A percentile compares a stretch with the other conserved stretches of the same genome.
These are phyloP conservation scores for Collariella sp. DNA, from an alignment of 495 filamentous ascomycete genomes.

Conservation along the genomic window DNA sequence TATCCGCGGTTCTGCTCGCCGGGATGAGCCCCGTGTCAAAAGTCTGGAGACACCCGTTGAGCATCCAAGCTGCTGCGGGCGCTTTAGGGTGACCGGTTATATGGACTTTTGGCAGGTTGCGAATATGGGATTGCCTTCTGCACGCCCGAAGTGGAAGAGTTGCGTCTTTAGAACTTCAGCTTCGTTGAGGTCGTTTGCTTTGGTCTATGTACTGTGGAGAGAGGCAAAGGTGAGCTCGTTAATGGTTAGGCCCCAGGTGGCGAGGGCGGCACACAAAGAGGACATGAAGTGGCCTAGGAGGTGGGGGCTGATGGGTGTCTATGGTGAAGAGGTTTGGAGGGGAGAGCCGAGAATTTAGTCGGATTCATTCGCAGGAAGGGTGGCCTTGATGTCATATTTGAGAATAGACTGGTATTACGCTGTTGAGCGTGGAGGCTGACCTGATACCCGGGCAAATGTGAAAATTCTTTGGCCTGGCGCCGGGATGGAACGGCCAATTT, in stretches of 20 bases:
- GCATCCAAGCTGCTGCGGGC: conserved; percentile 93
- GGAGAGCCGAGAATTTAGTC: conserved; percentile 4
- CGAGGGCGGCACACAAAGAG: conserved; percentile 78
- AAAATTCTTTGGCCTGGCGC: conserved; percentile 88
- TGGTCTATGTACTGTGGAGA: conserved; percentile 91
- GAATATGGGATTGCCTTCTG: conserved; percentile 79
- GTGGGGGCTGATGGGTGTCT: conserved; percentile 59
- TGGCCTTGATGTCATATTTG: neutral
- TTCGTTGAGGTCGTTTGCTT: conserved; percentile 95
- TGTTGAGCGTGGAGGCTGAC: conserved; percentile 73
- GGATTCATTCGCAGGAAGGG: neutral
- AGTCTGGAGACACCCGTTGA: conserved; percentile 87
- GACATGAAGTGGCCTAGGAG: conserved; percentile 52
- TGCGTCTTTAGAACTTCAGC: conserved; percentile 87
- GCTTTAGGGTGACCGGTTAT: conserved; percentile 91
- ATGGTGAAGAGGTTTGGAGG: conserved; percentile 75
- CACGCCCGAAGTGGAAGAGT: conserved; percentile 77
- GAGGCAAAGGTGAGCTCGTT: conserved; percentile 85
- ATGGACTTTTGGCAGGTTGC: conserved; percentile 96
- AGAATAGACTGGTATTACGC: conserved; percentile 58
- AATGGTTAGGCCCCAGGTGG: conserved; percentile 92
- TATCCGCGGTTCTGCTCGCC: conserved; percentile 89
- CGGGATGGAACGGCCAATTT: conserved; percentile 87
- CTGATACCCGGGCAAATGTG: conserved; percentile 55
- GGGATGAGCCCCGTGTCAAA: conserved; percentile 80